Percentiles rank a stretch among this genome's conserved stretches.
Evolutionary conservation across 1,284 basidiomycete species (phyloP).

Genomic region (Ustilago esculenta): DNA sequence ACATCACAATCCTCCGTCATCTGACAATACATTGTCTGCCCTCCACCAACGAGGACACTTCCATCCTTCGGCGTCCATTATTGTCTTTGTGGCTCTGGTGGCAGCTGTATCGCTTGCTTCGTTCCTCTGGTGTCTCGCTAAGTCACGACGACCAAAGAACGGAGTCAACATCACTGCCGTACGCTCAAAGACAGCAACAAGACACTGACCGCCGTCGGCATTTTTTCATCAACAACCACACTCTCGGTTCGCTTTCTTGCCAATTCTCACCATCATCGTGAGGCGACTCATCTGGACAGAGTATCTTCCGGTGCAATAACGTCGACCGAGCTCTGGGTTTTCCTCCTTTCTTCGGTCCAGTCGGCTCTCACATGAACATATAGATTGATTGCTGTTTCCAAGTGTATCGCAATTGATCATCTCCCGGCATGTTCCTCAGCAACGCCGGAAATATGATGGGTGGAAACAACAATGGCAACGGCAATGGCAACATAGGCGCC

Average conservation of each 20-base stretch:
- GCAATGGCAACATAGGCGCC: conserved; percentile 31
- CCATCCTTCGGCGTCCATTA: neutral
- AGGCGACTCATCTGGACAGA: neutral
- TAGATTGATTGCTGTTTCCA: neutral
- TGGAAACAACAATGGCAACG: conserved; percentile 26
- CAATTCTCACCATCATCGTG: too few relatives aligned
- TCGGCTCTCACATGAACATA: conserved; percentile 3
- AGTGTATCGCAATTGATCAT: neutral
- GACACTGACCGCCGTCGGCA: too few relatives aligned
- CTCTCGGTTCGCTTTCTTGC: neutral
- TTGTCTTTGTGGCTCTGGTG: neutral
- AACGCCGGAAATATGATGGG: conserved; percentile 45
- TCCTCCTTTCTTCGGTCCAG: neutral
- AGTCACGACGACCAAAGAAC: neutral
- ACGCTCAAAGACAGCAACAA: too few relatives aligned
- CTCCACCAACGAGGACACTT: neutral
- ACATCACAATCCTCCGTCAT: too few relatives aligned
- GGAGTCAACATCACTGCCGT: neutral
- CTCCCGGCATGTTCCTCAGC: conserved; percentile 39
- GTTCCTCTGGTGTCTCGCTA: neutral
- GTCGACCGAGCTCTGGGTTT: neutral
- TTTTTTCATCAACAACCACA: neutral
- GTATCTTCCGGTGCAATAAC: neutral
- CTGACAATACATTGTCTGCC: too few relatives aligned
- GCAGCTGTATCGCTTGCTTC: neutral